These are phyloP conservation scores for Alternaria ventricosa DNA, from an alignment of 2,329 filamentous ascomycete genomes.

Conservation along the genomic window DNA sequence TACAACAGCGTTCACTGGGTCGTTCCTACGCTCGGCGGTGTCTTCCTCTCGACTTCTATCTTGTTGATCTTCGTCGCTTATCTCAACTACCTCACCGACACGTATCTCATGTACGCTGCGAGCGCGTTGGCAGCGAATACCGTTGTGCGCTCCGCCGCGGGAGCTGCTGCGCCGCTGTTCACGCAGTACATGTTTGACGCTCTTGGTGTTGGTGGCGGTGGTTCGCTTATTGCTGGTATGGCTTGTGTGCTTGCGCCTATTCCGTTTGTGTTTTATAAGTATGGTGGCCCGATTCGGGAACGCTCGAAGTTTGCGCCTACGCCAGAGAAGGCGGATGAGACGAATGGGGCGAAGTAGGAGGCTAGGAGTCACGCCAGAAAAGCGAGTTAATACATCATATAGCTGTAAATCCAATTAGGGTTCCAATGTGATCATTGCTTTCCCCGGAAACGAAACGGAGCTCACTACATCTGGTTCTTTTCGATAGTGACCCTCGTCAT, in stretches of 20 bases:
- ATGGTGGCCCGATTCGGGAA: not conserved
- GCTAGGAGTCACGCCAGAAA: not conserved
- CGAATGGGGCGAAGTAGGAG: not conserved
- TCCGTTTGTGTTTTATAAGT: not conserved
- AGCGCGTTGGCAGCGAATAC: not conserved
- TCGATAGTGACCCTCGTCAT: not conserved
- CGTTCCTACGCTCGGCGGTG: not conserved
- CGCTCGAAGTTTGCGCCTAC: not conserved
- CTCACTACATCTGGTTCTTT: rapidly evolving
- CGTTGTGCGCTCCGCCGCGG: not conserved
- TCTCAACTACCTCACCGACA: not conserved
- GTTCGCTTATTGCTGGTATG: not conserved
- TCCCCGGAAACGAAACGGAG: not conserved
- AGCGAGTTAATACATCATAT: not conserved
- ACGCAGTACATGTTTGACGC: not conserved
- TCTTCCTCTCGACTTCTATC: not conserved
- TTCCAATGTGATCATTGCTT: not conserved
- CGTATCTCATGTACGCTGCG: not conserved
- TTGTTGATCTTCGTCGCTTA: not conserved
- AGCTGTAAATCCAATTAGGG: not conserved
- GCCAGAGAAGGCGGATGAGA: not conserved
- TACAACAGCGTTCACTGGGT: not conserved
- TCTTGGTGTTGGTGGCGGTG: not conserved
- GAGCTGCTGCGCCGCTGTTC: not conserved
- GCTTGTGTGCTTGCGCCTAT: not conserved